Percentiles rank a stretch among this genome's conserved stretches.
Conservation (phyloP, 306 rosid species). For the Cucumis hystrix region DNA sequence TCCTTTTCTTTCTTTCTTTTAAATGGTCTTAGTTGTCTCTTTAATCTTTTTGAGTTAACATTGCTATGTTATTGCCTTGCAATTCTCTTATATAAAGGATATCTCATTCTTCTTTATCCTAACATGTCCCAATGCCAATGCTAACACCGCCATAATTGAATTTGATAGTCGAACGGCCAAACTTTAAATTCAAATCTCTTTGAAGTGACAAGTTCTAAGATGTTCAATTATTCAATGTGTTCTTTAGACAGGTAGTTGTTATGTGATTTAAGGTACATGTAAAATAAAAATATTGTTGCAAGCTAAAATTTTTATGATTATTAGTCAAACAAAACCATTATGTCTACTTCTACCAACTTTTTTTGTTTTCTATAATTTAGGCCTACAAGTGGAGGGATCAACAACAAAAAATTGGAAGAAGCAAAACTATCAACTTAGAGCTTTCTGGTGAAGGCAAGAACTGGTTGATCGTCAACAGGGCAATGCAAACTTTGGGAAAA, state of each 20-base stretch:
- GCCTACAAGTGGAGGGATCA: conserved; percentile 59
- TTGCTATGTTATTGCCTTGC: not conserved
- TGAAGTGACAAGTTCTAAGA: not conserved
- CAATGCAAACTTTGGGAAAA: not conserved
- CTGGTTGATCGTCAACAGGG: not conserved
- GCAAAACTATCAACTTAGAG: conserved; percentile 22
- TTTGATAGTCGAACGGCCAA: not conserved
- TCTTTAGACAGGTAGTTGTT: not conserved
- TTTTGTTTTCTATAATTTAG: conserved; percentile 14
- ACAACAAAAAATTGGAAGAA: conserved; percentile 18
- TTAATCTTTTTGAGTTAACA: not conserved
- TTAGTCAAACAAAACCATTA: not conserved
- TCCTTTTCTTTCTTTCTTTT: no score
- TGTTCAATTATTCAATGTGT: not conserved
- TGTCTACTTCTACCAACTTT: not conserved
- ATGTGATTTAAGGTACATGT: not conserved
- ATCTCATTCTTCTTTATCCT: not conserved
- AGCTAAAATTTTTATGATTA: not conserved
- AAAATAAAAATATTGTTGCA: not conserved
- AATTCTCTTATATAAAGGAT: not conserved
- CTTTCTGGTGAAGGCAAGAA: not conserved
- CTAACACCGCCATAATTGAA: not conserved
- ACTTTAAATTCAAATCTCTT: not conserved
- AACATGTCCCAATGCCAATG: not conserved
- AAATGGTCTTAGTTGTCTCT: not conserved